Conservation (phyloP, 768 basidiomycete genomes). For the Tricholoma sp. region DNA sequence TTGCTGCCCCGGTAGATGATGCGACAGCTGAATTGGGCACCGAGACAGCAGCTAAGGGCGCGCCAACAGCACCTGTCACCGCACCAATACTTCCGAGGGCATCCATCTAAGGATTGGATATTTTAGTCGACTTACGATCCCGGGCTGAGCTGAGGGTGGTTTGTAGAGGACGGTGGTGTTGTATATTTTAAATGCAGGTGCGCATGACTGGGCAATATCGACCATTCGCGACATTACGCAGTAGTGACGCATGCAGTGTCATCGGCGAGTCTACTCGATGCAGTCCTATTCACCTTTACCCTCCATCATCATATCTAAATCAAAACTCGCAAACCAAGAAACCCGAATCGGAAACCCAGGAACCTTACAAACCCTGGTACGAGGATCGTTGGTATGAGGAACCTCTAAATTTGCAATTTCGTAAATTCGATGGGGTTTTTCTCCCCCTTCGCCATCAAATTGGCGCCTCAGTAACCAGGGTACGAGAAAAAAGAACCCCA, state of each 20-base stretch:
- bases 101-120: background rate
- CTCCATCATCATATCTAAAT: background rate
- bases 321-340: background rate
- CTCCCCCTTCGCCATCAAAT: no score
- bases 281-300: no score
- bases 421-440: background rate
- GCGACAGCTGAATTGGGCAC: constrained; percentile 22
- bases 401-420: background rate
- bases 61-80: constrained; percentile 22
- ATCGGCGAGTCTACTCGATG: no score
- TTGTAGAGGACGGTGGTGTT: background rate
- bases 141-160: no score
- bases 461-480: background rate
- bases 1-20: constrained; percentile 10
- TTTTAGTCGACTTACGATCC: no score
- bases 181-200: background rate
- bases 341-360: background rate
- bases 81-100: constrained; percentile 24
- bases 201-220: background rate
- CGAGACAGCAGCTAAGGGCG: constrained; percentile 22
- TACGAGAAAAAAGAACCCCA: no score
- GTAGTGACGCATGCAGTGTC: background rate
- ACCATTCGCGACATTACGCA: background rate
- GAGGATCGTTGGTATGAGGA: background rate
- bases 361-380: background rate